These are phyloP conservation scores for Rasamsonia emersonii DNA, from an alignment of 2,329 filamentous ascomycete species.

Conservation along the genomic window DNA sequence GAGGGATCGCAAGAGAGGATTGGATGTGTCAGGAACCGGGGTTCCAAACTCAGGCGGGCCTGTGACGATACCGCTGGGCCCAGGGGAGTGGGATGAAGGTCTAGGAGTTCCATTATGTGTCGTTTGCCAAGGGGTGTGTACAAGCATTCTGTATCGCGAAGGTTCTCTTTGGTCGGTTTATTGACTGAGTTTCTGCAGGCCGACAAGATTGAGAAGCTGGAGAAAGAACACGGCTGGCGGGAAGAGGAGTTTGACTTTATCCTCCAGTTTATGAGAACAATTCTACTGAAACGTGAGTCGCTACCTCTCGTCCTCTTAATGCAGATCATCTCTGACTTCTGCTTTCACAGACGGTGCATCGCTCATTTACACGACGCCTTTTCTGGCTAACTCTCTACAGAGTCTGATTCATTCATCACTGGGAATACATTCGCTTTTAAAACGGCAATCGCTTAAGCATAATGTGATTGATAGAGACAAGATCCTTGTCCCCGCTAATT, in stretches of 20 bases:
- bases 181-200: slow-evolving; percentile 50
- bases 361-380: slow-evolving; percentile 74
- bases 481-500: slow-evolving; percentile 89
- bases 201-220: slow-evolving; percentile 81
- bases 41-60: slow-evolving; percentile 56
- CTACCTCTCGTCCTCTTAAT: slow-evolving; percentile 11
- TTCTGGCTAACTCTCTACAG: slow-evolving; percentile 66
- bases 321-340: slow-evolving; percentile 9
- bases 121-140: slow-evolving; percentile 78
- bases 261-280: slow-evolving; percentile 82
- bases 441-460: slow-evolving; percentile 70
- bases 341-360: slow-evolving; percentile 61
- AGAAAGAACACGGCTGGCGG: slow-evolving; percentile 86
- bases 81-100: slow-evolving; percentile 88
- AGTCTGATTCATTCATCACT: slow-evolving; percentile 76
- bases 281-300: slow-evolving; percentile 70
- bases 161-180: too few species aligned
- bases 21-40: slow-evolving; percentile 41
- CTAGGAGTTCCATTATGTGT: slow-evolving; percentile 81
- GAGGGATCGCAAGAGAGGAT: slow-evolving; percentile 64
- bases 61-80: slow-evolving; percentile 67
- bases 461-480: slow-evolving; percentile 92
- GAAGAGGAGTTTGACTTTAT: slow-evolving; percentile 96
- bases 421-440: slow-evolving; percentile 74
- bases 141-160: slow-evolving; percentile 30